Conservation (phyloP, 2,329 filamentous ascomycete species). For the Aspergillus niger region DNA sequence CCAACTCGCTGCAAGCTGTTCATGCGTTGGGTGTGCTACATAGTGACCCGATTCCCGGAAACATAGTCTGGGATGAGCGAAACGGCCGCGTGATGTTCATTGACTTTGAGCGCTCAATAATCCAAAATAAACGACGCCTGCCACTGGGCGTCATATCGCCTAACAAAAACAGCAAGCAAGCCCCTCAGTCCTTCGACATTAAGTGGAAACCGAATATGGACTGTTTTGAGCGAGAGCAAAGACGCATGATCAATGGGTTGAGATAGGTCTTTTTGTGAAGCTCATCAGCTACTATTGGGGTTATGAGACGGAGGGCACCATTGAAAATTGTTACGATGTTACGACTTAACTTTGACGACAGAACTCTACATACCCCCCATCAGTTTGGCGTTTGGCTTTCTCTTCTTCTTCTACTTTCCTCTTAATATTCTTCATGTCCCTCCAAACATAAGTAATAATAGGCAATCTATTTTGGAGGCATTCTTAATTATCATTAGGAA, state of each 20-base stretch:
- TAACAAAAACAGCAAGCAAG: constrained; percentile 13
- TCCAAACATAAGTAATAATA: too few species aligned
- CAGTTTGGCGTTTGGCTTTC: too few species aligned
- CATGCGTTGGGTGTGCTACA: constrained; percentile 22
- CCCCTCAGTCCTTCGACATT: not conserved
- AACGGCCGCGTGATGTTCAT: constrained; percentile 19
- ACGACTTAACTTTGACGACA: too few species aligned
- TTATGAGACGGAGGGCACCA: too few species aligned
- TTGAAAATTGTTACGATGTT: too few species aligned
- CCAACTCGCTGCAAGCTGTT: constrained; percentile 21
- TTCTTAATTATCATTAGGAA: too few species aligned
- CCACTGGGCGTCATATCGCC: constrained; percentile 12
- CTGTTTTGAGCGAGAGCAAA: constrained; percentile 14
- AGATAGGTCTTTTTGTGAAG: not conserved
- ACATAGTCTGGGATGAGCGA: constrained; percentile 16
- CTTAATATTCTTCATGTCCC: too few species aligned
- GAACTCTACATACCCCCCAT: too few species aligned
- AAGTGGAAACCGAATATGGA: not conserved
- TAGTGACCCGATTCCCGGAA: constrained; percentile 21
- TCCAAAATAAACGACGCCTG: constrained; percentile 7
- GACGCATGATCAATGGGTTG: constrained; percentile 11
- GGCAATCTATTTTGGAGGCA: too few species aligned
- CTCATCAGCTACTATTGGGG: too few species aligned
- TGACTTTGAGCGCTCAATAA: constrained; percentile 23
- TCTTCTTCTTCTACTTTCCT: too few species aligned